Base-by-base conservation (phyloP, 2,329 filamentous ascomycete genomes). In the Zymoseptoria passerinii region DNA sequence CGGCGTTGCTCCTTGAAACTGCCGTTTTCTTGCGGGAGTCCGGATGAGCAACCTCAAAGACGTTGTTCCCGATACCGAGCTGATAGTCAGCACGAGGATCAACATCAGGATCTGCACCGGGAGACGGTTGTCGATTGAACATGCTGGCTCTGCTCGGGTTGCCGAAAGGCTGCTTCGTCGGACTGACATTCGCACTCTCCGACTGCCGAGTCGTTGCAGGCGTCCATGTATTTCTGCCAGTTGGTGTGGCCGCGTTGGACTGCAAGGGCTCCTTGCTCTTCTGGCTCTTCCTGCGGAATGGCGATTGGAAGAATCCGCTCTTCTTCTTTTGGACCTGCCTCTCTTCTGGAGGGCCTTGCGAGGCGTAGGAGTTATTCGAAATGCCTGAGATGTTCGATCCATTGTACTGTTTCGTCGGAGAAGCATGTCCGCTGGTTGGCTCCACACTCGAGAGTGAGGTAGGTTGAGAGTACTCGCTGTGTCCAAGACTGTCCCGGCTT, bases 21-120 rank as follows among this genome's bases (percentile, higher is more conserved):
- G 61, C 51, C 5, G 67, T 63, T 80, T 66, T 69, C 49, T 81
- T 72, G 48, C 72, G 72, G 28, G 68, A 65, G 60, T 92, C 89
- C 0, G 90, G 87, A 8, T 88, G 88, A 10, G 89, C 88, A 8
- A 99, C 92, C 58, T 95, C 86, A 68, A 99, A 96, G 9, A 99
- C 90, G 67, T 99, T 99, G 67, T 95, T 90, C 7, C 94, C 94
- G 56, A 99, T 84, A 68, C 96, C 96, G 28, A 99, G 80, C 61
- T 95, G 92, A 67, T 97, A 86, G 71, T 88, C 96, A 48, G 92
- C 91, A 62, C 94, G 87, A 57, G 92, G 92, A 70, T 96, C 94
- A 44, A 94, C 92, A 67, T 90, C 95, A 55, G 77, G 78, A 65
- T 77, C 80, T n/a, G 78, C 74, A 59, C 72, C 68, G 63, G 64